Evolutionary conservation across 1,139 yeast genomes (phyloP).

Genomic region (Nematodospora anomalae): DNA sequence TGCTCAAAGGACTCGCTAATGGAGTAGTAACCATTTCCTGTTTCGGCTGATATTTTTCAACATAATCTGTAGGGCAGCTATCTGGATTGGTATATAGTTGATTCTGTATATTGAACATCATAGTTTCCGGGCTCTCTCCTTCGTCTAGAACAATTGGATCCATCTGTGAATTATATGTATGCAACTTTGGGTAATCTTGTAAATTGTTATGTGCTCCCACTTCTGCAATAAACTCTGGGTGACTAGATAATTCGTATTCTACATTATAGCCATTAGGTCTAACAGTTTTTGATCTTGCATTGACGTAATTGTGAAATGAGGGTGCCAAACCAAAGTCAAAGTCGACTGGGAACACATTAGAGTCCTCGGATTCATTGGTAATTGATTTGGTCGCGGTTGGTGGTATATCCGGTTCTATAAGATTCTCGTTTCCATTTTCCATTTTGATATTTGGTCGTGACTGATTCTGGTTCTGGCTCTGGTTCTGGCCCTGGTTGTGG

Average conservation of each 20-base stretch:
- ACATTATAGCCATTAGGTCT: conserved; percentile 1
- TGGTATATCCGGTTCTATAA: neutral
- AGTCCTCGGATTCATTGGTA: conserved; percentile 3
- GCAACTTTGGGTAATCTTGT: conserved; percentile 1
- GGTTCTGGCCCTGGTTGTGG: neutral
- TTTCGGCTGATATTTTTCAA: neutral
- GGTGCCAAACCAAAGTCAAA: conserved; percentile 32
- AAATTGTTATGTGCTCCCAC: conserved; percentile 11
- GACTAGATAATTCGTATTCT: conserved; percentile 9
- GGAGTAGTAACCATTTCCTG: conserved; percentile 7
- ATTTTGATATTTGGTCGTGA: neutral
- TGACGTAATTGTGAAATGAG: conserved; percentile 2
- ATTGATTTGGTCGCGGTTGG: conserved; percentile 7
- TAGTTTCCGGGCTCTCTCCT: conserved; percentile 6
- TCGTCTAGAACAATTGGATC: conserved; percentile 8
- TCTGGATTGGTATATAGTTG: conserved; percentile 5
- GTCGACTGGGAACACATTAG: conserved; percentile 25
- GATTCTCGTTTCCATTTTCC: neutral
- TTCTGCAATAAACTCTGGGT: conserved; percentile 14
- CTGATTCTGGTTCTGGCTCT: neutral
- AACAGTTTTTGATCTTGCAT: neutral
- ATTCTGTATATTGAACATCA: conserved; percentile 7
- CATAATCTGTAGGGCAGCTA: neutral
- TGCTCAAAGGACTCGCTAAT: conserved; percentile 12
- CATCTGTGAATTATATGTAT: conserved; percentile 4